Evolutionary conservation across 2,329 filamentous ascomycete genomes (phyloP), one percentile per base, ranked within the genome.

Genomic region (Claviceps sp.): DNA sequence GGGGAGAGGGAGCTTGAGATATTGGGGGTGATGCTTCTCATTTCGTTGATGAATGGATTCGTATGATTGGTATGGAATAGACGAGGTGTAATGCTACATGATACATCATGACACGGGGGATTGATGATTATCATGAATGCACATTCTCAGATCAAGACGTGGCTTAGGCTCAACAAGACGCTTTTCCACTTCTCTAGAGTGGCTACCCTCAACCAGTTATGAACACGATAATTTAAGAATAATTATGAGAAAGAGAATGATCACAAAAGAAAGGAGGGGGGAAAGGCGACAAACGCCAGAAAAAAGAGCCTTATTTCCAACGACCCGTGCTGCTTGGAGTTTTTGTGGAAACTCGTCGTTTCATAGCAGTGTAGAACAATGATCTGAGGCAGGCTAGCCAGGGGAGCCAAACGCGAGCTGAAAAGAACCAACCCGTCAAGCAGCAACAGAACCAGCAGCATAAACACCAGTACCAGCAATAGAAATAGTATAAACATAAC

Each of bases 321-420:
- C 3, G 37, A 40, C 48, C 48, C 6, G 20, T 44, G 38, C 51
- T 53, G 18, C 24, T 34, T 40, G 20, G 37, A 37, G 34, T 34
- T n/a, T 22, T 11, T 30, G 8, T 30, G 26, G n/a, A 20, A 50
- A 37, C 48, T 24, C 48, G 47, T 48, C 22, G 11, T 20, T 37
- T 22, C n/a, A 22, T 46, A 37, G 8, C 38, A 42, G 44, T 53
- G 50, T 43, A 38, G 16, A 43, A 50, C 48, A 53, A 43, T 46
- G 26, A 18, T 48, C 51, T 6, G 43, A 47, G 30, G 37, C 37
- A 43, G 45, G 13, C 37, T 30, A 30, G 44, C 43, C 41, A 54
- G 53, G 51, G 59, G 26, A 9, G 26, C 26, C 26, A 30, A 30
- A 8, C 7, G 26, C 26, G 26, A 30, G 26, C 26, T 30, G 26